Evolutionary conservation across 2,329 filamentous ascomycete species (phyloP), one percentile per base, ranked within the genome.

Genomic region (Trichoderma lentiforme): DNA sequence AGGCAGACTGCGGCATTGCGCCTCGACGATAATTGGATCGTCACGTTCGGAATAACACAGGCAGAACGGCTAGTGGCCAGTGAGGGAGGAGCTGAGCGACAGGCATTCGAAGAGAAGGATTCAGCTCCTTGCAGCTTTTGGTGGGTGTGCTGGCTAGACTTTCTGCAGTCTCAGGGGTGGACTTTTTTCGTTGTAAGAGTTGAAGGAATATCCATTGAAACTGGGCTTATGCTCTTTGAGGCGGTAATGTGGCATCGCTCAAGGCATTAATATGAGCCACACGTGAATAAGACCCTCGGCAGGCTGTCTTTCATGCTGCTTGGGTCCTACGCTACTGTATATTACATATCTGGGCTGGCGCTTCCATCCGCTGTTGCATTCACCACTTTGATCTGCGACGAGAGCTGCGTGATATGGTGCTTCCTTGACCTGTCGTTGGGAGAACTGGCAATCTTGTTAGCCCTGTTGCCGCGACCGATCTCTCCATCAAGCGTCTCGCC

Each of bases 41-140:
- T 61, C 56, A 24, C 14, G 24, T 62, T 62, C 28, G 57, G 39
- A n/a, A 28, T 12, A 53, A 26, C 26, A 28, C 21, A 28, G 57
- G 39, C 21, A 53, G 28, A 36, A n/a, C n/a, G 14, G 28, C 6
- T 36, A 36, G 39, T 26, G 21, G 28, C 57, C 66, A 69, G 28
- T 61, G 28, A 69, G 26, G 5, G 9, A 24, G 30, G 30, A 51
- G 56, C 66, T 47, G 66, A 26, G 21, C 1, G 66, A n/a, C 66
- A 61, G 57, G 66, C 66, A 69, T 61, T n/a, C 57, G 12, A 36
- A 30, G n/a, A 36, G 66, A 62, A 70, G 66, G 66, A 70, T 70
- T 18, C 66, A 34, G 9, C 30, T 53, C 66, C 66, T 61, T 30
- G 66, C 39, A 28, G 6, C 28, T 34, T 12, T 34, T 68, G 43